Evolutionary conservation across 139 green algal genomes (phyloP), one percentile per base, ranked within the genome.

Genomic region (Chlorella sorokiniana): DNA sequence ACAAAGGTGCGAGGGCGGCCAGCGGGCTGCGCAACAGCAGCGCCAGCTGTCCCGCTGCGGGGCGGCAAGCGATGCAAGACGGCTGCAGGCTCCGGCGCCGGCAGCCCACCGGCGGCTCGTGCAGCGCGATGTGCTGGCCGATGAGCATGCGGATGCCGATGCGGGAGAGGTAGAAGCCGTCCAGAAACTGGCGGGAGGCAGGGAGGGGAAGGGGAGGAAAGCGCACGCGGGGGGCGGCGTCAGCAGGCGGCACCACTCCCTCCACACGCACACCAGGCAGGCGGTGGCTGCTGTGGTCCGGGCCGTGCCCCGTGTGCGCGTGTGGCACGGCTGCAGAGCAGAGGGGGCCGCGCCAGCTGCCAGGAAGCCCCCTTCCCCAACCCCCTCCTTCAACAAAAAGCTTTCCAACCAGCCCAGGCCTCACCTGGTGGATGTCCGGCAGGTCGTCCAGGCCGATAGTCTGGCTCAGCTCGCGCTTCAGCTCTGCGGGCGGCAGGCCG

Each of bases 131-230:
- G 86, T 98, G 96, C 88, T 99, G 96, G 29, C 92, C 94, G 56
- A 99, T 99, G 18, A 99, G 92, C 83, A 99, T 98, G 72, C 97
- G 96, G 69, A 99, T 99, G 72, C 96, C 97, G 54, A 99, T 99
- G 59, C 97, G 93, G 45, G 87, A 95, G 72, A 99, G 91, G 90
- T 99, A 99, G 86, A 99, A 98, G 73, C 93, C 91, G 84, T 99
- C 97, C 45, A 99, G 80, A 84, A 99, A 99, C 78, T 97, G 71
- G 0, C 1, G 41, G 0, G 29, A 4, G 44, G 2, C 27, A 59
- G 44, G 44, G 29, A 25, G 29, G 69, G 8, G 38, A 25, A 7
- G 38, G 65, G 2, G n/a, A 40, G 44, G 6, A 44, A 8, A 18
- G 40, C 31, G 69, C 1, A 3, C 27, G 63, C 33, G 3, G 48